A percentile compares a stretch with the other conserved stretches of the same genome.
Evolutionary conservation across 345 rosid species (phyloP).

Genomic region (Trapa incisa): DNA sequence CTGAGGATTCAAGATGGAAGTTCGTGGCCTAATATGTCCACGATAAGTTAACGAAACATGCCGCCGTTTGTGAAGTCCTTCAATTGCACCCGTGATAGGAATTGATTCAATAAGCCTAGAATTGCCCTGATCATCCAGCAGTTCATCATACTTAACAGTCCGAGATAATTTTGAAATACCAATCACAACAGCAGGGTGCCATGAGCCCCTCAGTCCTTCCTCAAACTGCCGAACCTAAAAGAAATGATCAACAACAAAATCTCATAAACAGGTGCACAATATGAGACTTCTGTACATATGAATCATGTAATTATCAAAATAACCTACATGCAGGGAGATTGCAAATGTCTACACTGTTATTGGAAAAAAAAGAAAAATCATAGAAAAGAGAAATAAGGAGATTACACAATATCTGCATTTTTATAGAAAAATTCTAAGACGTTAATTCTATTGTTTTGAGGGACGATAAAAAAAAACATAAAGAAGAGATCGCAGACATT

Average conservation of each 20-base stretch:
- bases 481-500: not conserved
- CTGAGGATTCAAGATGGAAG: slow-evolving; percentile 8
- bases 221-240: slow-evolving; percentile 36
- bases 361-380: too few relatives aligned
- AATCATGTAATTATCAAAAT: not conserved
- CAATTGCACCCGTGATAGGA: slow-evolving; percentile 25
- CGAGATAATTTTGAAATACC: slow-evolving; percentile 20
- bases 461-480: not conserved
- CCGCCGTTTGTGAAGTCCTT: slow-evolving; percentile 25
- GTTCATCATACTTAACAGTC: slow-evolving; percentile 23
- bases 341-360: not conserved
- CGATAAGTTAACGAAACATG: slow-evolving; percentile 24
- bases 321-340: not conserved
- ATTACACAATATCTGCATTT: too few relatives aligned
- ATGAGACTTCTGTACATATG: not conserved
- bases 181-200: slow-evolving; percentile 33
- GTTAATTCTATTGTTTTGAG: not conserved
- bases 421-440: not conserved
- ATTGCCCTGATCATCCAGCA: slow-evolving; percentile 19
- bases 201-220: slow-evolving; percentile 29
- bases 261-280: not conserved
- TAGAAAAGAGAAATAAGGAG: too few relatives aligned
- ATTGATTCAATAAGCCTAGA: slow-evolving; percentile 24
- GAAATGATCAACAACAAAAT: not conserved
- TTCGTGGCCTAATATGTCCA: slow-evolving; percentile 25